Base-by-base conservation (phyloP, 2,329 filamentous ascomycete species). In the Mycosphaerelloides madeirae region DNA sequence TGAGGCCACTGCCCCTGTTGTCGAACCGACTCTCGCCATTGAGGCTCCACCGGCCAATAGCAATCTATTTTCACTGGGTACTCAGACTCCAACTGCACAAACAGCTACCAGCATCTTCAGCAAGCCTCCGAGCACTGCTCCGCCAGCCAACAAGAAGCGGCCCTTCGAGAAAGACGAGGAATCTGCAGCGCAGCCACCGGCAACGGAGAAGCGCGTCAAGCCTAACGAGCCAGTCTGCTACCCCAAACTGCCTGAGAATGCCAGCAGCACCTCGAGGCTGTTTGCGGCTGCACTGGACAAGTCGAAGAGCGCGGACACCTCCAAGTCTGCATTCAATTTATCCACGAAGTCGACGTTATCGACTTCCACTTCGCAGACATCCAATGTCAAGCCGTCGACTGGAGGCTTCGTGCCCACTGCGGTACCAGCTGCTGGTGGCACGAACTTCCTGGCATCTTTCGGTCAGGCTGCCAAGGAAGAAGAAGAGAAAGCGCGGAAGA, bases 401-500 rank as follows among this genome's bases (percentile, higher is more conserved):
- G 39, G 38, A 15, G 49, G 49, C 11, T 56, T 53, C 38, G 22
- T 46, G 38, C 19, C 48, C 47, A 34, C 46, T 49, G 31, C 41
- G 16, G 52, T 54, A 6, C 47, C 57, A 11, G 28, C 61, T 8
- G 52, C 54, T 38, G 49, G 44, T 15, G 57, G 56, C 4, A 62
- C 68, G 45, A 43, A 22, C 35, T 73, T 73, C 53, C 57, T 69
- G 36, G 60, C 63, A 16, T 63, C 70, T 6, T 73, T 73, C 44
- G 57, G 61, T 18, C 42, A 43, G 14, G 56, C 57, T 38, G 59
- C 69, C 12, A 64, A 66, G 12, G 61, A 68, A 37, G 58, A 62
- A 25, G 65, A 67, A 37, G 68, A 69, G 34, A 65, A 68, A 36
- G 70, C 69, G 35, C 71, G 68, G 44, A 66, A 64, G 43, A 73